phyloP scores from a whole-genome alignment of 2,329 filamentous ascomycete species.

The Claviceps pazoutovae region DNA sequence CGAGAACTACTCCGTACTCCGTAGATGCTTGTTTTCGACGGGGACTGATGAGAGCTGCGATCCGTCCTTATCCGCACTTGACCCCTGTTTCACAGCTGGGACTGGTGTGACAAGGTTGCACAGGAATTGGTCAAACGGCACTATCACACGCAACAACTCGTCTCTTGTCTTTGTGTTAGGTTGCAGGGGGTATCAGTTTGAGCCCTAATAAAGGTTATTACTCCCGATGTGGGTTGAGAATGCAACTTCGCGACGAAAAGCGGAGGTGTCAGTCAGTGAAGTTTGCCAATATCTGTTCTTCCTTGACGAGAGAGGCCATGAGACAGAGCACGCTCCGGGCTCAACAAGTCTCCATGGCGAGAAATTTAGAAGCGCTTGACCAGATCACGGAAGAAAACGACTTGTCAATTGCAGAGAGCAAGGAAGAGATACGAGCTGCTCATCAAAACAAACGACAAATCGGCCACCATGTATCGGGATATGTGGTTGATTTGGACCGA shows the following conservation, averaged over 20 bases:
- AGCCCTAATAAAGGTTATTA: background rate
- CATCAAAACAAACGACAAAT: background rate
- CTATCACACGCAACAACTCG: background rate
- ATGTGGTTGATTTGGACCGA: background rate
- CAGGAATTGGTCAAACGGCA: conserved; percentile 6
- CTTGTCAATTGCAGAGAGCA: background rate
- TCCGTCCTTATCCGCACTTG: background rate
- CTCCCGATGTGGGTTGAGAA: background rate
- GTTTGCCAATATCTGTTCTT: background rate
- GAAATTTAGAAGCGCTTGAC: background rate
- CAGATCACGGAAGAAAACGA: background rate
- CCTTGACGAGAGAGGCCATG: background rate
- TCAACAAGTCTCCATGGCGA: background rate
- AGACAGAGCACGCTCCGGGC: background rate
- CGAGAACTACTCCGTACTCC: background rate
- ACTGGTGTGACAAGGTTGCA: conserved; percentile 2
- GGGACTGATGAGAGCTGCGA: background rate
- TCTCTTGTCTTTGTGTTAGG: background rate
- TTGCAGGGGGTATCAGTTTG: background rate
- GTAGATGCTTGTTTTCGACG: background rate
- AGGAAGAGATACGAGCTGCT: background rate
- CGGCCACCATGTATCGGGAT: background rate
- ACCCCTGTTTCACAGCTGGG: conserved; percentile 6
- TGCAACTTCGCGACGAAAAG: background rate
- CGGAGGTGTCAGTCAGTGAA: background rate